A percentile compares a stretch with the other conserved stretches of the same genome.
Conservation (phyloP, 176 grass and related monocot species). For the Hordeum vulgare region DNA sequence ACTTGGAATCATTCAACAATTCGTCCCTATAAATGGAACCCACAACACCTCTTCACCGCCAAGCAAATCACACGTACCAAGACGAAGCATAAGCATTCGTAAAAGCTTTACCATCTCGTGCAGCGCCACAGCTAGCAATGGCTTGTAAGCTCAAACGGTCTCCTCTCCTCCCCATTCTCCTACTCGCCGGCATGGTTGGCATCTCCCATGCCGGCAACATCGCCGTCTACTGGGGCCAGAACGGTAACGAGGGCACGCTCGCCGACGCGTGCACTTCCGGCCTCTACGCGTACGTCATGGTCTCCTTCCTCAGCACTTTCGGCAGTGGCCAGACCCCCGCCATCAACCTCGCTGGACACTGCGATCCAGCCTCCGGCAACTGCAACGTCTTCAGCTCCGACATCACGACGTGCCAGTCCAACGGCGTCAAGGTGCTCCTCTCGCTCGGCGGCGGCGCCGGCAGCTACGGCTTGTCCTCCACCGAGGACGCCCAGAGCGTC, state of each 20-base stretch:
- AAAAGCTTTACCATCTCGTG: not conserved
- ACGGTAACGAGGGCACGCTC: constrained; percentile 49
- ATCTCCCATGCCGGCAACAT: constrained; percentile 43
- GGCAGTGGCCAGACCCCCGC: constrained; percentile 44
- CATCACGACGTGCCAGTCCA: constrained; percentile 46
- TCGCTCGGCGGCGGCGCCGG: constrained; percentile 45
- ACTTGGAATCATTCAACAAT: constrained; percentile 27
- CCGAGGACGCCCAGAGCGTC: constrained; percentile 43
- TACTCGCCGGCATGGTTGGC: constrained; percentile 26
- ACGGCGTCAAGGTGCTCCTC: constrained; percentile 55
- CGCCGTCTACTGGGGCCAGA: constrained; percentile 76
- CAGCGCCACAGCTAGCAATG: not conserved
- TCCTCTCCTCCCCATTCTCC: constrained; percentile 25
- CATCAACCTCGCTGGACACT: constrained; percentile 67
- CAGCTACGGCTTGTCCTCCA: constrained; percentile 37
- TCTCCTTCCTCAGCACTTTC: constrained; percentile 64
- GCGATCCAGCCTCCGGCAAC: constrained; percentile 7
- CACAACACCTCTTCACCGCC: constrained; percentile 1
- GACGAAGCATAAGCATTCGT: not conserved
- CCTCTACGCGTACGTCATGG: constrained; percentile 27
- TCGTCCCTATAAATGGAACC: constrained; percentile 2
- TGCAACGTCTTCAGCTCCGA: constrained; percentile 35
- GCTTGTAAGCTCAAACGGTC: constrained; percentile 8
- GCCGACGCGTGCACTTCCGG: constrained; percentile 50
- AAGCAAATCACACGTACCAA: constrained; percentile 16